Base-by-base conservation (phyloP, 2,329 filamentous ascomycete genomes). In the Lachnum nothofagi region DNA sequence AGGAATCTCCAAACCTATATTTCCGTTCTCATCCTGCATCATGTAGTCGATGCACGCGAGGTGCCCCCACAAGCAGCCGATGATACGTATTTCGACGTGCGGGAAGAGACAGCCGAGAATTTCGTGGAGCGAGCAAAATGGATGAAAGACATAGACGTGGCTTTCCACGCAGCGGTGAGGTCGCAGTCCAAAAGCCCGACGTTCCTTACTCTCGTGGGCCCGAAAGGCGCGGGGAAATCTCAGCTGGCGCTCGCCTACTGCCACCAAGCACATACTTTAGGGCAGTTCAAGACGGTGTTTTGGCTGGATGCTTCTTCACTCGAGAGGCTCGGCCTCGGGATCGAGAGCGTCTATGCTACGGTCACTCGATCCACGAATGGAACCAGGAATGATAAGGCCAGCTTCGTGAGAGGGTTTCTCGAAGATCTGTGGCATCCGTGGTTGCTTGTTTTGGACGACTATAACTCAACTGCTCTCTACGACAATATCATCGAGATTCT, bases 1-100 rank as follows among this genome's bases (percentile, higher is more conserved):
- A 46, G 50, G 39, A 58, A 55, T 37, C 35, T 58, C 14, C 51
- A 58, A 9, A 56, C 54, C 3, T 58, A 55, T 29, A 48, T 58
- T 38, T 54, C 52, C 7, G 54, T 58, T 2, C 31, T 56, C 29
- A 52, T 56, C 23, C 27, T 58, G 17, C 56, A 58, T 47, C 55
- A 56, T 40, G 53, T 52, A 47, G 46, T 58, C 33, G 55, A 54
- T 49, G 41, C 46, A 31, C 27, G 40, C 19, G 53, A 49, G 12
- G 17, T 38, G 3, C 45, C 38, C n/a, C 33, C 38, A 4, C 16
- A 40, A 14, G 12, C 46, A 4, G 41, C 19, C n/a, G 47, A 51
- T 6, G 53, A 56, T 23, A 25, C 8, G 3, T 58, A 52, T n/a
- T 58, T 54, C 38, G 45, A 56, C 35, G 42, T 56, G 25, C 31